phyloP scores from a whole-genome alignment of 2,329 filamentous ascomycete genomes.

The Claviceps lovelessii region DNA sequence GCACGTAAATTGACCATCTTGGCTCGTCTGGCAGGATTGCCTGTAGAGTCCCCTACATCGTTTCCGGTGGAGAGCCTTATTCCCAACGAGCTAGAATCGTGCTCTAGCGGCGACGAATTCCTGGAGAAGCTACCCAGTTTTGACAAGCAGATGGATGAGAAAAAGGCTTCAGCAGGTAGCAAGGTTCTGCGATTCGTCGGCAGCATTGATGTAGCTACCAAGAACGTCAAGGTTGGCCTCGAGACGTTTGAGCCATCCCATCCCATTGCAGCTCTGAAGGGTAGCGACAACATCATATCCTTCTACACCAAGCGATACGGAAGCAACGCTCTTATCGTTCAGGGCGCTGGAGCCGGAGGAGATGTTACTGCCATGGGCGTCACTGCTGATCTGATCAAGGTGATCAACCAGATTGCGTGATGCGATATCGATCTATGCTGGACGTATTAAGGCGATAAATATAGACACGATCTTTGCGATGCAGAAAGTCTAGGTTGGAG shows the following conservation, averaged over 20 bases:
- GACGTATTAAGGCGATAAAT: not conserved
- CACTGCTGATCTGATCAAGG: slow-evolving; percentile 83
- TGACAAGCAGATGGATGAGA: slow-evolving; percentile 77
- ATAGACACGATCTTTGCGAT: not conserved
- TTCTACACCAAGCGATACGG: slow-evolving; percentile 97
- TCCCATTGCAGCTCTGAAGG: slow-evolving; percentile 86
- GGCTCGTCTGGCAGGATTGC: slow-evolving; percentile 68
- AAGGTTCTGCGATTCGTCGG: slow-evolving; percentile 93
- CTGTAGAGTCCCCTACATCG: slow-evolving; percentile 67
- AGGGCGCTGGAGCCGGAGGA: slow-evolving; percentile 85
- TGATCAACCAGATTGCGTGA: slow-evolving; percentile 53
- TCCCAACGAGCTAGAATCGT: slow-evolving; percentile 68
- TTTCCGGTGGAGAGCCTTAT: slow-evolving; percentile 94
- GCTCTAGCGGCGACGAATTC: slow-evolving; percentile 70
- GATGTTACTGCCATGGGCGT: slow-evolving; percentile 98
- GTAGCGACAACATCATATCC: slow-evolving; percentile 97
- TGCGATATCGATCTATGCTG: not conserved
- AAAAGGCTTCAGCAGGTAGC: slow-evolving; percentile 71
- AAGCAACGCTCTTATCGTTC: slow-evolving; percentile 78
- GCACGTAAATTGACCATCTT: slow-evolving; percentile 95
- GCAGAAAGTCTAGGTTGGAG: not conserved
- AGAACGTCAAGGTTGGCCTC: slow-evolving; percentile 79
- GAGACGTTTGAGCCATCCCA: slow-evolving; percentile 79
- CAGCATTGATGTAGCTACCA: slow-evolving; percentile 71
- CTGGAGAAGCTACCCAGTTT: slow-evolving; percentile 65